phyloP scores from a whole-genome alignment of 176 grass and related monocot genomes.

The Oropetium thomaeum region DNA sequence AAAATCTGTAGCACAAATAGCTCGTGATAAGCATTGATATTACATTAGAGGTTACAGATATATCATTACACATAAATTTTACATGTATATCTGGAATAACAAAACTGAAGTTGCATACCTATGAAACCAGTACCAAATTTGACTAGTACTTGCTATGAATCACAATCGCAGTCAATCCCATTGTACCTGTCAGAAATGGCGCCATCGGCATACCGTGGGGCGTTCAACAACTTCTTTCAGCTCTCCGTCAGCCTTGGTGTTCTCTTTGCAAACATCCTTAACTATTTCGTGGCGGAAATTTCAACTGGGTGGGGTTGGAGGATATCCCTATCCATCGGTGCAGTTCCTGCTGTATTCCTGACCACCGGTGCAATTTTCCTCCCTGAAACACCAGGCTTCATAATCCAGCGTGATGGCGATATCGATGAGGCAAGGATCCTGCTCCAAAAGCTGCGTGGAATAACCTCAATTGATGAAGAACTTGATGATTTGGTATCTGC shows the following conservation, averaged over 20 bases:
- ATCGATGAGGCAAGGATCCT: conserved; percentile 40
- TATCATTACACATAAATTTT: background rate
- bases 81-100: background rate
- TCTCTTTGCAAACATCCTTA: conserved; percentile 76
- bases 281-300: conserved; percentile 65
- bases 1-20: background rate
- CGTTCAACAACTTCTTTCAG: conserved; percentile 71
- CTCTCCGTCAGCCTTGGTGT: conserved; percentile 73
- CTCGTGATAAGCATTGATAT: background rate
- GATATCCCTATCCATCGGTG: conserved; percentile 69
- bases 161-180: conserved; percentile 64
- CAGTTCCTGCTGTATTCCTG: conserved; percentile 65
- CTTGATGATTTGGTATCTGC: conserved; percentile 68
- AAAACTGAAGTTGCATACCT: background rate
- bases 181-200: conserved; percentile 91
- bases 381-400: conserved; percentile 70
- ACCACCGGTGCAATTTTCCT: conserved; percentile 68
- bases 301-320: conserved; percentile 61
- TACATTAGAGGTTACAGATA: background rate
- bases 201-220: conserved; percentile 58
- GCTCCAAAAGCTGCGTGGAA: conserved; percentile 70
- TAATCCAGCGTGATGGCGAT: conserved; percentile 54
- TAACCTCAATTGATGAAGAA: conserved; percentile 52
- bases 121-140: background rate
- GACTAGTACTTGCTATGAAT: background rate